Base-by-base conservation (phyloP, 176 grass and related monocot species). In the Aegilops sharonensis region DNA sequence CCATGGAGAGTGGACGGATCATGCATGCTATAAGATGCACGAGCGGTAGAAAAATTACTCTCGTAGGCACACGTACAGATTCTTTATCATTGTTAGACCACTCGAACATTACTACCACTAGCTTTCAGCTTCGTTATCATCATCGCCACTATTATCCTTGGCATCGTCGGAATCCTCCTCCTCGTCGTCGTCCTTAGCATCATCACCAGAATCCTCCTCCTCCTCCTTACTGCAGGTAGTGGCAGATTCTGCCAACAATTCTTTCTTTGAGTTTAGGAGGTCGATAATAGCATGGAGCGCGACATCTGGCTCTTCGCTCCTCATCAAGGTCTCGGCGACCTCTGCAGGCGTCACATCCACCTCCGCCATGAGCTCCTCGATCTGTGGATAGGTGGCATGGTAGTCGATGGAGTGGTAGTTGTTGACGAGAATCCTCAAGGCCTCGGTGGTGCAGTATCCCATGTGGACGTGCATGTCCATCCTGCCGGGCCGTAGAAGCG, bases 381-480 rank as follows among this genome's bases (percentile, higher is more conserved):
- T 78, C n/a, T 29, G 37, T 14, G 17, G 21, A 21, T 81, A 90
- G 54, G 80, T n/a, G 1, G 9, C 4, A 47, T 90, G 91, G 9
- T 25, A 68, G 27, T 78, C 17, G 18, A 85, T 14, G 31, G 75
- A 77, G 31, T 90, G 64, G 81, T 93, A 93, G 79, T 93, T 93
- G 60, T 30, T 13, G 42, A 77, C 68, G 8, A 93, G 77, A 23
- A 87, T 82, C 85, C 69, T 87, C 63, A 88, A 93, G 0, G 85
- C 77, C 69, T 90, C 81, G n/a, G 84, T 81, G 48, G 78, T 12
- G 63, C 88, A 93, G 64, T 90, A 82, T 3, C 76, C 83, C 85
- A 90, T 81, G 75, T 93, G 77, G 54, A 93, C 70, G 81, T 90
- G 91, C 85, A 72, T 90, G 85, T 93, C 88, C 91, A 93, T 90